phyloP scores from a whole-genome alignment of 768 basidiomycete genomes.

The Tricholoma sp. region DNA sequence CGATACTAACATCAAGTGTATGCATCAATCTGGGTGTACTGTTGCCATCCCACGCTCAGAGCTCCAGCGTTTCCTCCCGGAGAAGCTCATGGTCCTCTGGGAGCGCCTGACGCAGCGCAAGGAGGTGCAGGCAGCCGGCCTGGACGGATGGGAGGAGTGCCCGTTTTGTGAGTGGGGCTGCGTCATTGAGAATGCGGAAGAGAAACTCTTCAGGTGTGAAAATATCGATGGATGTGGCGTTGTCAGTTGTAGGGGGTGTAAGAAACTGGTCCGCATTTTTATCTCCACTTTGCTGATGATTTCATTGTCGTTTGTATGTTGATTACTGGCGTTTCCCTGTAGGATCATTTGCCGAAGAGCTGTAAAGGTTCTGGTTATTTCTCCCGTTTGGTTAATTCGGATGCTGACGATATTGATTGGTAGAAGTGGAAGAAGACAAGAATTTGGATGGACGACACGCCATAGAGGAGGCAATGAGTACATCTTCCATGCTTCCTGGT shows the following conservation, averaged over 20 bases:
- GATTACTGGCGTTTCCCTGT: neutral
- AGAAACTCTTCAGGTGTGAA: constrained; percentile 54
- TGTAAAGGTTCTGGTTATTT: constrained; percentile 53
- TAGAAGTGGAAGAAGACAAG: constrained; percentile 74
- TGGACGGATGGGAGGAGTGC: constrained; percentile 85
- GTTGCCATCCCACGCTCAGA: constrained; percentile 64
- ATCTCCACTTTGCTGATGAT: neutral
- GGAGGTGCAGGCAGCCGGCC: constrained; percentile 69
- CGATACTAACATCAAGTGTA: constrained; percentile 61
- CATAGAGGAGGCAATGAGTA: constrained; percentile 94
- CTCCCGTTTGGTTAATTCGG: neutral
- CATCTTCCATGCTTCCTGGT: constrained; percentile 12
- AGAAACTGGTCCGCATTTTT: constrained; percentile 51
- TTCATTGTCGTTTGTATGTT: neutral
- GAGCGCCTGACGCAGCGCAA: constrained; percentile 70
- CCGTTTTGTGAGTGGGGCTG: constrained; percentile 88
- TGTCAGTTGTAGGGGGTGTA: constrained; percentile 76
- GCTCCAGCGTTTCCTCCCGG: constrained; percentile 59
- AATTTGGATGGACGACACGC: constrained; percentile 69
- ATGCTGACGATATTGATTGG: neutral
- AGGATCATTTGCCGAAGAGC: constrained; percentile 79
- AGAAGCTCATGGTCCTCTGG: constrained; percentile 65
- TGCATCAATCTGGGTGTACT: constrained; percentile 74
- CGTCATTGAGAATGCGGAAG: constrained; percentile 60
- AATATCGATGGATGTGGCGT: constrained; percentile 65